Percentiles rank a stretch among this genome's conserved stretches.
phyloP scores from a whole-genome alignment of 805 yeast genomes.

The Cyberlindnera bimundalis region DNA sequence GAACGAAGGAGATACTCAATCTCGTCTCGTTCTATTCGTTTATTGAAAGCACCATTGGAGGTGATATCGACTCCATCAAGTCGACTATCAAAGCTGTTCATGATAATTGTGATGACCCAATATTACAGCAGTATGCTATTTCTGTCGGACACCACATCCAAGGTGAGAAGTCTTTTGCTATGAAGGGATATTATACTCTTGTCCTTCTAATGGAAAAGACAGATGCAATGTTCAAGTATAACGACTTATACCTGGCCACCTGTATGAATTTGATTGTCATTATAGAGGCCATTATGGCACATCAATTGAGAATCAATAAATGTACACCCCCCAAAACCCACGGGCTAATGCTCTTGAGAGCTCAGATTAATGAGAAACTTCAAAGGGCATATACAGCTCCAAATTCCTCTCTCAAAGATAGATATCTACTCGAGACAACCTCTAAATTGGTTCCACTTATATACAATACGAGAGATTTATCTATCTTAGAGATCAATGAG shows the following conservation, averaged over 20 bases:
- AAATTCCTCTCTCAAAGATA: constrained; percentile 7
- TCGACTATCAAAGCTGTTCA: not conserved
- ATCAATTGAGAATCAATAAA: constrained; percentile 6
- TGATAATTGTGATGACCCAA: constrained; percentile 1
- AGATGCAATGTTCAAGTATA: constrained; percentile 8
- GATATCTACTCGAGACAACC: constrained; percentile 16
- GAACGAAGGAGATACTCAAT: not conserved
- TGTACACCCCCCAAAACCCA: constrained; percentile 4
- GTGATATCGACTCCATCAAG: not conserved
- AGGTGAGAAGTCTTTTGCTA: constrained; percentile 17
- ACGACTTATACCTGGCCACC: constrained; percentile 18
- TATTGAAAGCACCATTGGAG: constrained; percentile 13
- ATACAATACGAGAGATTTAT: constrained; percentile 15
- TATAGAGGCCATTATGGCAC: constrained; percentile 16
- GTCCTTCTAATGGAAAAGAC: constrained; percentile 3
- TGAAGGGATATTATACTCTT: constrained; percentile 6
- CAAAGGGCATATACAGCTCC: constrained; percentile 4
- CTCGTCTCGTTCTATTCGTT: constrained; percentile 12
- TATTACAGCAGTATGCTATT: not conserved
- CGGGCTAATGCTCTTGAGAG: constrained; percentile 8
- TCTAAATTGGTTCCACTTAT: constrained; percentile 13
- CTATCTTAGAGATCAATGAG: constrained; percentile 19
- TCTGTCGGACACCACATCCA: constrained; percentile 19
- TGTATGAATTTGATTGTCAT: constrained; percentile 16
- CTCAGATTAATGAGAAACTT: constrained; percentile 5